phyloP scores from a whole-genome alignment of 768 basidiomycete genomes.

The Termitomyces sp. region DNA sequence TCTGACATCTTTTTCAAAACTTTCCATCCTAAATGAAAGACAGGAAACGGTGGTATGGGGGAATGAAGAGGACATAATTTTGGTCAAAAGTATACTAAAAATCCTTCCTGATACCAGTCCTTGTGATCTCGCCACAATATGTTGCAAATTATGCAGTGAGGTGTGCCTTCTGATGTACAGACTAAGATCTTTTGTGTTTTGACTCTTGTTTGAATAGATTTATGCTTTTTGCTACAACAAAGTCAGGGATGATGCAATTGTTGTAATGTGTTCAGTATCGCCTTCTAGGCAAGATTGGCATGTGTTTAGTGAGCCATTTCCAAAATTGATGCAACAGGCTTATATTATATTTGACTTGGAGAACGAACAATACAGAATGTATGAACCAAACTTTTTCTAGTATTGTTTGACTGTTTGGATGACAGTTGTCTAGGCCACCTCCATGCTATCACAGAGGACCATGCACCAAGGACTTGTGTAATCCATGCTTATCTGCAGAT shows the following conservation, averaged over 20 bases:
- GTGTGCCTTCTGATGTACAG: slow-evolving; percentile 8
- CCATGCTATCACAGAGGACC: slow-evolving; percentile 48
- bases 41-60: too few species aligned
- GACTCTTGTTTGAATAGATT: too few species aligned
- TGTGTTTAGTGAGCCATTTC: slow-evolving; percentile 1
- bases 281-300: not conserved
- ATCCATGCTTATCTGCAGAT: slow-evolving; percentile 15
- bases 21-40: too few species aligned
- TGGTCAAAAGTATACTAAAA: too few species aligned
- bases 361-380: slow-evolving; percentile 4
- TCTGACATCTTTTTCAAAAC: too few species aligned
- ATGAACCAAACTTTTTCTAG: not conserved
- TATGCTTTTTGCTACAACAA: too few species aligned
- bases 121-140: slow-evolving; percentile 47
- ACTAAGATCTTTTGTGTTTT: too few species aligned
- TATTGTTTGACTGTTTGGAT: not conserved
- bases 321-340: too few species aligned
- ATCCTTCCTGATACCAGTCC: too few species aligned
- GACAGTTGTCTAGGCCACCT: too few species aligned
- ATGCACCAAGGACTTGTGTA: slow-evolving; percentile 41
- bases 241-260: too few species aligned
- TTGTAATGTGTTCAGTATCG: not conserved
- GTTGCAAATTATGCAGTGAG: slow-evolving; percentile 47
- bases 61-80: too few species aligned
- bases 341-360: not conserved